These are phyloP conservation scores for Solanum clarkiae DNA, from an alignment of 257 asterid genomes.

Conservation along the genomic window DNA sequence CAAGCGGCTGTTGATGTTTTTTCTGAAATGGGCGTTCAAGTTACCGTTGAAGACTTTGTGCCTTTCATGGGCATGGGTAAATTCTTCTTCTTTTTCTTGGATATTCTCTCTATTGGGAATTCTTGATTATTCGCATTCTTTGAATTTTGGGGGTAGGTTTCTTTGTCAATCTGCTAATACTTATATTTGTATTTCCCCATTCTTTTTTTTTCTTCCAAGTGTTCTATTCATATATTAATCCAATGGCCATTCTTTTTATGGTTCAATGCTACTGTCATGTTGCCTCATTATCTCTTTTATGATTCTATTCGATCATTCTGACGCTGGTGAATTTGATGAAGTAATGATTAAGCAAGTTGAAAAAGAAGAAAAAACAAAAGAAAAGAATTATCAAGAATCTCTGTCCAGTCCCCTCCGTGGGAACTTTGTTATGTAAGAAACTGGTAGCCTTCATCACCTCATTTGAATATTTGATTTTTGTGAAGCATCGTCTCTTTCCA, in stretches of 20 bases:
- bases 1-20: conserved; percentile 87
- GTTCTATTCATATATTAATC: neutral
- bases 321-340: neutral
- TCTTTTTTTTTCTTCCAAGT: neutral
- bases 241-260: neutral
- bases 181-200: neutral
- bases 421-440: neutral
- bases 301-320: neutral
- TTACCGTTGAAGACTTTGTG: conserved; percentile 68
- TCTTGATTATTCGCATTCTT: neutral
- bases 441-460: neutral
- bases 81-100: neutral
- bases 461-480: neutral
- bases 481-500: neutral
- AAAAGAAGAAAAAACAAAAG: neutral
- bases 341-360: neutral
- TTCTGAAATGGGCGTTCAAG: conserved; percentile 89
- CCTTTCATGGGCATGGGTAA: conserved; percentile 97
- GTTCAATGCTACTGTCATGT: neutral
- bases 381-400: neutral
- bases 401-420: neutral
- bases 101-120: neutral
- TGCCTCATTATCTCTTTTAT: neutral
- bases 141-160: neutral
- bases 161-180: neutral